Base-by-base conservation (phyloP, 2,329 filamentous ascomycete genomes). In the Clarireedia monteithiana region DNA sequence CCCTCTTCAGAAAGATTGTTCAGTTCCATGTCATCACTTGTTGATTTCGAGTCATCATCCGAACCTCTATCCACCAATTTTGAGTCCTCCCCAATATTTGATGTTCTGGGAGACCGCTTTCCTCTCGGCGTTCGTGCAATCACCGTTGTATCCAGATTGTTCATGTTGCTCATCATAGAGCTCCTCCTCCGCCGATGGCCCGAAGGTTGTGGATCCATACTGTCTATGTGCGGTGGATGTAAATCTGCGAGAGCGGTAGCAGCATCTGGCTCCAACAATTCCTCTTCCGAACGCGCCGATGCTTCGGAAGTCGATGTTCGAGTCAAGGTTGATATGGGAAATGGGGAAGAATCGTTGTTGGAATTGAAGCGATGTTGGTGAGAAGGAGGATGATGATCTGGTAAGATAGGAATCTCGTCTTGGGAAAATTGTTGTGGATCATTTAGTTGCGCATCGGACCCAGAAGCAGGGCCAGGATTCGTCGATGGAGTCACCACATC, bases 1-100 rank as follows among this genome's bases (percentile, higher is more conserved):
- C 89, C 86, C 62, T 89, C 86, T 27, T 84, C 84, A 53, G 82
- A 78, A 62, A 82, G 72, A 60, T 77, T 72, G 64, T 78, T 76
- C 65, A 82, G 68, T 67, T 84, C 81, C 64, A 81, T 75, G 63
- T 84, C 81, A 53, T 77, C 75, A 60, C 74, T 68, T 2, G 62
- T 63, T 38, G 55, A 57, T 48, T 59, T 66, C 36, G 52, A 60
- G 23, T 68, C 66, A 9, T 68, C 68, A 47, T 66, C 64, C 15
- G 60, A 60, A 14, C 52, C 50, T 27, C 57, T 57, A 27, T 60
- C 52, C 15, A 56, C 60, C 4, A 52, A 34, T 27, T 62, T 63
- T 7, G 58, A 57, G 46, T 66, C 61, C n/a, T 63, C 59, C 30
- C 57, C 55, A 6, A 55, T 59, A 20, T 60, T 58, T 1, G 62